A percentile compares a stretch with the other conserved stretches of the same genome.
Evolutionary conservation across 1,284 basidiomycete species (phyloP).

Genomic region (Termitomyces sp.): DNA sequence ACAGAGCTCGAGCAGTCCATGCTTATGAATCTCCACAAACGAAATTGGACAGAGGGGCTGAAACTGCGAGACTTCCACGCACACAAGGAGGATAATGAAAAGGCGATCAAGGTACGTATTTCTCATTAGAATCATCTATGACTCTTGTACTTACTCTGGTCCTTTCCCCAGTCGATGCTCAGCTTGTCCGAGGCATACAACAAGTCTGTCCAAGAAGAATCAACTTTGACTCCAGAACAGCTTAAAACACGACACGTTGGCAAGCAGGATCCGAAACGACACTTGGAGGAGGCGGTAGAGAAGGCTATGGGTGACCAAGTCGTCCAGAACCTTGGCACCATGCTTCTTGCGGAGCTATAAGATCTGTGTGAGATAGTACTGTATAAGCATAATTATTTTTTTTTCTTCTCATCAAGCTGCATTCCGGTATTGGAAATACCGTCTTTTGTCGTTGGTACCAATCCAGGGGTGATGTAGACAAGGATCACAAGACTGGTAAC

Average conservation of each 20-base stretch:
- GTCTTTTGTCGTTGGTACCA: neutral
- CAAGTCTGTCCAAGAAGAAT: conserved; percentile 94
- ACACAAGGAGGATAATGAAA: conserved; percentile 84
- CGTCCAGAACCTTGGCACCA: conserved; percentile 88
- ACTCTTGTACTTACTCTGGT: conserved; percentile 14
- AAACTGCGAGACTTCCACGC: conserved; percentile 84
- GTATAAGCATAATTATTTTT: conserved; percentile 15
- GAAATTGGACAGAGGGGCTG: conserved; percentile 96
- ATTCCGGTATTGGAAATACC: conserved; percentile 10
- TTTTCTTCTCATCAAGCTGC: conserved; percentile 4
- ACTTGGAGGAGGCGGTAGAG: conserved; percentile 95
- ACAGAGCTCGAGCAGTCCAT: conserved; percentile 97
- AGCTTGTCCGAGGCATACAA: conserved; percentile 88
- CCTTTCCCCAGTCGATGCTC: conserved; percentile 75
- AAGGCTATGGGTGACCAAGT: conserved; percentile 95
- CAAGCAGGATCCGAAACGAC: conserved; percentile 96
- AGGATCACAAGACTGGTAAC: conserved; percentile 22
- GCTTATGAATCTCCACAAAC: conserved; percentile 96
- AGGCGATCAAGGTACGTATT: conserved; percentile 77
- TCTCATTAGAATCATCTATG: conserved; percentile 6
- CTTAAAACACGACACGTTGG: conserved; percentile 95
- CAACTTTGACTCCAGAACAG: conserved; percentile 84
- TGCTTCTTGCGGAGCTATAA: conserved; percentile 85
- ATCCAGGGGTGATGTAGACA: conserved; percentile 4
- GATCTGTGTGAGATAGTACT: conserved; percentile 14